These are phyloP conservation scores for Ustilago shanxiensis DNA, from an alignment of 1,284 basidiomycete species.

Conservation along the genomic window DNA sequence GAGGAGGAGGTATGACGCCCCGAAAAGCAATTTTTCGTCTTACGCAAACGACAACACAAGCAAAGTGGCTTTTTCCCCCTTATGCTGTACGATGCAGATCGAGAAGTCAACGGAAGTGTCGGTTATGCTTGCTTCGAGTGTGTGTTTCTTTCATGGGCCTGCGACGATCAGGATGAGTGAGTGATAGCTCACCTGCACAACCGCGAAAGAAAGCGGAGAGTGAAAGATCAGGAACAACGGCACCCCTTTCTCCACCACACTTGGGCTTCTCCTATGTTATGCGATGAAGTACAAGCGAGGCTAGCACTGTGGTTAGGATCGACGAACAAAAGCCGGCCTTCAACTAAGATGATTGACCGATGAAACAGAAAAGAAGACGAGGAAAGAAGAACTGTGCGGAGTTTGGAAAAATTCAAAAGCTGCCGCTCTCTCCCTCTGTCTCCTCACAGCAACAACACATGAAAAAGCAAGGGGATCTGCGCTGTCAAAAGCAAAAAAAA, in stretches of 20 bases:
- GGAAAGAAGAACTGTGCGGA: conserved; percentile 9
- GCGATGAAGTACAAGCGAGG: conserved; percentile 3
- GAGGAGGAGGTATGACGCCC: conserved; percentile 6
- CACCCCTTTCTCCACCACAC: too few species aligned
- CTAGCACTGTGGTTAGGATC: too few species aligned
- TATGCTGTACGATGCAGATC: background rate
- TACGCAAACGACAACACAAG: conserved; percentile 7
- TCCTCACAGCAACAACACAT: too few species aligned
- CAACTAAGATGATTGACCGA: too few species aligned
- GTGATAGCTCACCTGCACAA: conserved; percentile 1
- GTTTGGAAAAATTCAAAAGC: background rate
- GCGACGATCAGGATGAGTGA: too few species aligned
- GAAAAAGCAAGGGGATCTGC: too few species aligned
- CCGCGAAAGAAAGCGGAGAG: conserved; percentile 1
- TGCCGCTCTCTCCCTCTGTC: background rate
- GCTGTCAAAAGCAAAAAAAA: too few species aligned
- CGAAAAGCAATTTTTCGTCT: conserved; percentile 12
- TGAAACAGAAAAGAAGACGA: conserved; percentile 9
- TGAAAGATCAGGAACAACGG: conserved; percentile 16
- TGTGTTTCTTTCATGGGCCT: conserved; percentile 1
- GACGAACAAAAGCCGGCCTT: too few species aligned
- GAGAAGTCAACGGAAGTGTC: background rate
- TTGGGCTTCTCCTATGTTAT: too few species aligned
- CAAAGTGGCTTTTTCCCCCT: background rate
- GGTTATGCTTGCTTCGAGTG: background rate